Conservation (phyloP, 495 filamentous ascomycete genomes). For the Penicillium ucsense region DNA sequence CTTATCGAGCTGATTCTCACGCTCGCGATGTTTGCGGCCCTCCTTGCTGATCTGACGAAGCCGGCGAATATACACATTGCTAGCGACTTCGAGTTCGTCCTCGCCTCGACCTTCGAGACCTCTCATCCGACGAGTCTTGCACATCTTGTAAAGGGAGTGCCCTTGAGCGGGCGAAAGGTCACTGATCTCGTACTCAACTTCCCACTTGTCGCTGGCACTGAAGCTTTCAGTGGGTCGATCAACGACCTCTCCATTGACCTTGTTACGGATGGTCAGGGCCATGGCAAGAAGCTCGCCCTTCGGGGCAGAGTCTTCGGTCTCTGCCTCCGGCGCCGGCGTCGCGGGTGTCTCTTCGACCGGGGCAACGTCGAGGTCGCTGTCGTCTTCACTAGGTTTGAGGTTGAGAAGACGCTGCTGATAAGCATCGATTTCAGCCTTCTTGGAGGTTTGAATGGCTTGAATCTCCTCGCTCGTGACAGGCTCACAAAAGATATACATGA, state of each 20-base stretch:
- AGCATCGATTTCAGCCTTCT: conserved; percentile 49
- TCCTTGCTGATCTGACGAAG: conserved; percentile 32
- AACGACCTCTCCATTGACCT: conserved; percentile 57
- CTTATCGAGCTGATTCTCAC: conserved; percentile 40
- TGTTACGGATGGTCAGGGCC: conserved; percentile 60
- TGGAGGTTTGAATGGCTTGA: conserved; percentile 59
- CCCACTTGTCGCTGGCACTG: conserved; percentile 49
- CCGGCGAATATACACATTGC: conserved; percentile 27
- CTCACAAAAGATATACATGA: conserved; percentile 85
- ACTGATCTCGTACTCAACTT: conserved; percentile 62
- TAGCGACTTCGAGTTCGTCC: conserved; percentile 21
- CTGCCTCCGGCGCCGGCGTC: not conserved
- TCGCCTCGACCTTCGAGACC: conserved; percentile 27
- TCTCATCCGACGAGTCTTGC: conserved; percentile 42
- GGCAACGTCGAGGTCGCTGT: conserved; percentile 8
- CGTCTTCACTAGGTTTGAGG: conserved; percentile 15
- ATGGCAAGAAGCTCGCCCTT: conserved; percentile 45
- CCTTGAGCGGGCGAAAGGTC: conserved; percentile 39
- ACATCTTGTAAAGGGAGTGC: conserved; percentile 37
- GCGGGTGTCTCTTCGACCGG: not conserved
- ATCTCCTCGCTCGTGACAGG: conserved; percentile 68
- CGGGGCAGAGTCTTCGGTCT: conserved; percentile 8
- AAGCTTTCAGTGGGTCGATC: conserved; percentile 46
- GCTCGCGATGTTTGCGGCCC: conserved; percentile 39
- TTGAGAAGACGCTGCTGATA: conserved; percentile 54